Conservation (phyloP, 768 basidiomycete species). For the Trametes cinnabarina region DNA sequence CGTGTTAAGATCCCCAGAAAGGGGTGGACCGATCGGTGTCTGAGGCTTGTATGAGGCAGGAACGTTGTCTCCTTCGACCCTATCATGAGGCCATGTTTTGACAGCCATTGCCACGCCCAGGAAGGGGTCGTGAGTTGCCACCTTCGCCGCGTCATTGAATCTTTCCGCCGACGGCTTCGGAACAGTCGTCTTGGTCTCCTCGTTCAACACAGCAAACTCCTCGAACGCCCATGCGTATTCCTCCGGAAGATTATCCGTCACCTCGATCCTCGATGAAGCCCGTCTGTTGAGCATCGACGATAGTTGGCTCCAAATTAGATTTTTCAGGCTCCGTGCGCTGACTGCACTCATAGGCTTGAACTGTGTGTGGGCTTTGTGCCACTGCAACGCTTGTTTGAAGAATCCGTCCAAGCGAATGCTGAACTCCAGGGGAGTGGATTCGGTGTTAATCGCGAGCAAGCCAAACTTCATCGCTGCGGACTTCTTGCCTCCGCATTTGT, state of each 20-base stretch:
- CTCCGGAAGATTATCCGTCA: no score
- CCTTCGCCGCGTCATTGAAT: background rate
- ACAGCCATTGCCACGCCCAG: background rate
- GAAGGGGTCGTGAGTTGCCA: background rate
- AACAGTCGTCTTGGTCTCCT: no score
- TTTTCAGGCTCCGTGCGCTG: background rate
- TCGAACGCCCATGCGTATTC: no score
- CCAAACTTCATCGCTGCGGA: background rate
- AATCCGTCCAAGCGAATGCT: background rate
- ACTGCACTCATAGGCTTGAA: background rate
- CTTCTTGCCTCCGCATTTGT: background rate
- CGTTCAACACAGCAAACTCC: no score
- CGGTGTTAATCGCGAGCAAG: background rate
- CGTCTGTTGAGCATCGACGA: no score
- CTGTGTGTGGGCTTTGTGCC: background rate
- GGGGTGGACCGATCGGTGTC: background rate
- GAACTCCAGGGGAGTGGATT: background rate
- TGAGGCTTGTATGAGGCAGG: background rate
- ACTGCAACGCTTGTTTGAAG: background rate
- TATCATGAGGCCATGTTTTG: background rate
- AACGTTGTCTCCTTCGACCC: background rate
- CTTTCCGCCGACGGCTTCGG: background rate
- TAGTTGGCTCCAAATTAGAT: no score
- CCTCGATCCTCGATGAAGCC: background rate
- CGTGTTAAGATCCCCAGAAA: background rate